Conservation (phyloP, 2,329 filamentous ascomycete species). For the Alternaria brassicae region DNA sequence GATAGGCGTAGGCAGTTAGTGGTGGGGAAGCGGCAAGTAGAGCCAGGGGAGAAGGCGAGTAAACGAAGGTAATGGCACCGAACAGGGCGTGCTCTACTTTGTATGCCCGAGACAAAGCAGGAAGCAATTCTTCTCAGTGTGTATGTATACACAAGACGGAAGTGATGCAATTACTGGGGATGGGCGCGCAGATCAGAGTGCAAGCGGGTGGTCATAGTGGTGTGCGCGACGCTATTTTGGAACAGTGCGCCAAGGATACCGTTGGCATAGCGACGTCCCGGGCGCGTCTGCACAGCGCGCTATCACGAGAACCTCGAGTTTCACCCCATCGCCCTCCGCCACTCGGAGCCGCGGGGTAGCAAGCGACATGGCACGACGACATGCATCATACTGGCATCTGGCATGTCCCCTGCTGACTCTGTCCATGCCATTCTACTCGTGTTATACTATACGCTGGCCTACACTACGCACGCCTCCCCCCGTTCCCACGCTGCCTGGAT, state of each 20-base stretch:
- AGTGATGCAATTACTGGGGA: conserved; percentile 39
- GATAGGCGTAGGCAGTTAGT: conserved; percentile 3
- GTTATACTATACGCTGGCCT: neutral
- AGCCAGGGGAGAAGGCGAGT: conserved; percentile 1
- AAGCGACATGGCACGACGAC: conserved; percentile 1
- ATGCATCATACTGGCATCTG: conserved; percentile 14
- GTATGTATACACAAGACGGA: conserved; percentile 17
- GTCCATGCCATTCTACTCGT: neutral
- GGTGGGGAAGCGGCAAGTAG: conserved; percentile 19
- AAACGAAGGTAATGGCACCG: conserved; percentile 16
- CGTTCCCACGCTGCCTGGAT: neutral
- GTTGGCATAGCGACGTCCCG: conserved; percentile 24
- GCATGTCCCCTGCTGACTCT: neutral
- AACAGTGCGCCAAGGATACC: conserved; percentile 1
- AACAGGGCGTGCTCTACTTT: conserved; percentile 1
- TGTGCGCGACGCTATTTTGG: conserved; percentile 28
- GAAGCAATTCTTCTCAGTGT: conserved; percentile 2
- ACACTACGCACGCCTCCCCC: neutral
- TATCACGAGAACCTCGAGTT: conserved; percentile 33
- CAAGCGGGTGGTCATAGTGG: conserved; percentile 29
- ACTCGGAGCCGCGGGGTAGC: conserved; percentile 18
- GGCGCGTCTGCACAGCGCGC: conserved; percentile 15
- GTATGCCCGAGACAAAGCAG: neutral
- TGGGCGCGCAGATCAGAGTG: conserved; percentile 25
- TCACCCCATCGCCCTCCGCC: conserved; percentile 32